Percentiles rank a stretch among this genome's conserved stretches.
Conservation (phyloP, 208 protist genomes). For the Acanthamoeba sp. region DNA sequence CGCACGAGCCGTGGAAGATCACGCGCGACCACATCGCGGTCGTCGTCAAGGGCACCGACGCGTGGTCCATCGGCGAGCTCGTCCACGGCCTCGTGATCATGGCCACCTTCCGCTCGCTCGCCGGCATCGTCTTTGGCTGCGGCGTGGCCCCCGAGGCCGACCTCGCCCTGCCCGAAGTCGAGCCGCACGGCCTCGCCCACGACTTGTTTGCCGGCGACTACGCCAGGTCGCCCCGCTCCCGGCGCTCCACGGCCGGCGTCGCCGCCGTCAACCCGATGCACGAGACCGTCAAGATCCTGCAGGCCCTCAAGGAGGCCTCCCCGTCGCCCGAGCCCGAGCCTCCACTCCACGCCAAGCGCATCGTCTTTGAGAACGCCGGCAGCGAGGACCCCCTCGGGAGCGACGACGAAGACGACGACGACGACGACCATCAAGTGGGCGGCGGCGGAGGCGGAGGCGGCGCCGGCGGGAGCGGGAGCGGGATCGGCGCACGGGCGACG, state of each 20-base stretch:
- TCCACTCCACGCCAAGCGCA: neutral
- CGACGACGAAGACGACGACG: constrained; percentile 55
- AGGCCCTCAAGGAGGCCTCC: neutral
- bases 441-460: neutral
- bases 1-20: constrained; percentile 84
- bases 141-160: constrained; percentile 78
- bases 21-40: constrained; percentile 77
- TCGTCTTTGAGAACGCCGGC: constrained; percentile 71
- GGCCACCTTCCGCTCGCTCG: constrained; percentile 80
- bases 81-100: constrained; percentile 84
- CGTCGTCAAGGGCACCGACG: constrained; percentile 78
- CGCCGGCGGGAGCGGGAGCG: neutral
- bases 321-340: neutral
- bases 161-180: neutral
- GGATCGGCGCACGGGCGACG: neutral
- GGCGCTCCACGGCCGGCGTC: neutral
- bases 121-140: constrained; percentile 82
- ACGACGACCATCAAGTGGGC: neutral
- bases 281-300: neutral
- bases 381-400: neutral
- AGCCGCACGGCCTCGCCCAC: neutral
- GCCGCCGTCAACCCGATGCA: neutral
- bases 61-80: constrained; percentile 83
- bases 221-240: too few relatives aligned
- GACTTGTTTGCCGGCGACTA: neutral